Percentiles rank a stretch among this genome's conserved stretches.
Conservation (phyloP, 73 alveolate species). For the Stentor roeselii region DNA sequence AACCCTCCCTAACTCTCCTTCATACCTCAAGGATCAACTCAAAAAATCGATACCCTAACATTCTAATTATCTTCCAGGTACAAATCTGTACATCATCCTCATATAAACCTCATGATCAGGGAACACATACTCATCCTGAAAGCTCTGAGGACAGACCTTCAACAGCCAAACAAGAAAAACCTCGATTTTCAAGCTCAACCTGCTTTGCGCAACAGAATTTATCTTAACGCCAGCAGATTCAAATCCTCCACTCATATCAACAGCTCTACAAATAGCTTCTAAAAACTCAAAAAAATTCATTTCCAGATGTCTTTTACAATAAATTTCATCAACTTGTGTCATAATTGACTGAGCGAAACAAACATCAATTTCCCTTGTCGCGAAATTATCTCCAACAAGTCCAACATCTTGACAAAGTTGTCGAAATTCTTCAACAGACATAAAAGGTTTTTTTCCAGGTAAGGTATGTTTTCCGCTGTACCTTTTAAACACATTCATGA, state of each 20-base stretch:
- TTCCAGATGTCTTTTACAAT: constrained; percentile 54
- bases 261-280: constrained; percentile 46
- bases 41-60: no score
- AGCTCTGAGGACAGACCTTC: neutral
- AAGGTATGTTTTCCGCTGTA: constrained; percentile 65
- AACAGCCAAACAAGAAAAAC: neutral
- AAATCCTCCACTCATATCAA: no score
- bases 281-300: constrained; percentile 49
- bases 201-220: no score
- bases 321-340: constrained; percentile 65
- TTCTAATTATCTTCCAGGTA: no score
- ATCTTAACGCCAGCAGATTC: no score
- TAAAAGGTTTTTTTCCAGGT: constrained; percentile 66
- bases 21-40: no score
- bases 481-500: constrained; percentile 36
- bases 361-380: constrained; percentile 56
- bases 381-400: constrained; percentile 43
- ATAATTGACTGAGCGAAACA: constrained; percentile 62
- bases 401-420: constrained; percentile 35
- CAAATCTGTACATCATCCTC: constrained; percentile 21
- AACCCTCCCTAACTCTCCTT: no score
- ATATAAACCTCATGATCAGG: neutral
- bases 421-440: constrained; percentile 57
- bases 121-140: neutral
- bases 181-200: neutral